Percentiles rank a stretch among this genome's conserved stretches.
phyloP scores from a whole-genome alignment of 306 rosid genomes.

The Inga oerstediana region DNA sequence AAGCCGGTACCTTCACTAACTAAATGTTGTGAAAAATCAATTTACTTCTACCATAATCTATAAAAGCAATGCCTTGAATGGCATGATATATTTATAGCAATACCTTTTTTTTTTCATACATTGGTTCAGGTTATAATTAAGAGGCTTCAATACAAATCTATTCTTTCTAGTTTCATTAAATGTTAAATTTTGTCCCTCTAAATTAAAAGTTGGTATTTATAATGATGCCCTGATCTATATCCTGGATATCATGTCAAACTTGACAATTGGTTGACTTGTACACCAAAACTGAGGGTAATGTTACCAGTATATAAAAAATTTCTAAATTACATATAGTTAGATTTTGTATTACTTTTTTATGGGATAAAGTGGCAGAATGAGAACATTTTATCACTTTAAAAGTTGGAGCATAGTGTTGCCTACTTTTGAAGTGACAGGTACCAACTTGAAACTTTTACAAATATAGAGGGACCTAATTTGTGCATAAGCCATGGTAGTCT shows the following conservation, averaged over 20 bases:
- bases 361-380: neutral
- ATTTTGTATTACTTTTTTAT: neutral
- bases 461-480: neutral
- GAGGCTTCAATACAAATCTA: neutral
- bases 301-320: neutral
- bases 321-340: neutral
- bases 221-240: neutral
- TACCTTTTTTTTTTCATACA: neutral
- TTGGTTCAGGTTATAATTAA: neutral
- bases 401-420: neutral
- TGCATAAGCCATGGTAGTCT: neutral
- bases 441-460: neutral
- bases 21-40: neutral
- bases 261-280: neutral
- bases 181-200: neutral
- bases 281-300: neutral
- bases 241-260: neutral
- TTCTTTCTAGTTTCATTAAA: neutral
- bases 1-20: conserved; percentile 47
- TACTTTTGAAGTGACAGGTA: neutral
- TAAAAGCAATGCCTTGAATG: neutral
- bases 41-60: neutral
- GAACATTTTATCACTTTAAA: neutral
- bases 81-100: neutral
- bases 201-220: neutral